Evolutionary conservation across 257 asterid species (phyloP).

Genomic region (Phtheirospermum japonicum): DNA sequence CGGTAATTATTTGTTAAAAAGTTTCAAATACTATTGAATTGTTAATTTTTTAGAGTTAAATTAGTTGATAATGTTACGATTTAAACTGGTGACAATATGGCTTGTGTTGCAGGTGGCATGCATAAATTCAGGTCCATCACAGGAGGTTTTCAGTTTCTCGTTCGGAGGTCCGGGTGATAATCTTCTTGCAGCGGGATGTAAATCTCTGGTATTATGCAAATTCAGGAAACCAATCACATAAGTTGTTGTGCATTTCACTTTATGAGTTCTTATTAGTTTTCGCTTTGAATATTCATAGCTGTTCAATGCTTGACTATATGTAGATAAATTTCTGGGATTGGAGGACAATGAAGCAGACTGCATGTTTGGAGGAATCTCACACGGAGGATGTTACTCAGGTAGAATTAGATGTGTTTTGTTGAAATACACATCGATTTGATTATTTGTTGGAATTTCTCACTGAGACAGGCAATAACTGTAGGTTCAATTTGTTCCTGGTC

Average conservation of each 20-base stretch:
- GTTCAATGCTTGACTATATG: constrained; percentile 9
- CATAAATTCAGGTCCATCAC: constrained; percentile 54
- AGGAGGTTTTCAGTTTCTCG: constrained; percentile 88
- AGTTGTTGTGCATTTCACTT: neutral
- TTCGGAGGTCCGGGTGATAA: constrained; percentile 71
- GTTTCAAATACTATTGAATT: neutral
- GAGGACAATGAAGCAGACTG: constrained; percentile 73
- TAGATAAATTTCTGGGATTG: constrained; percentile 88
- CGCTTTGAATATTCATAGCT: neutral
- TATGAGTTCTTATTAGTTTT: neutral
- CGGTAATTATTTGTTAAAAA: neutral
- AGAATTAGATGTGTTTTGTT: constrained; percentile 17
- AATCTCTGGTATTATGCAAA: constrained; percentile 51
- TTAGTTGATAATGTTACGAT: constrained; percentile 9
- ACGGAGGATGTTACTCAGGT: constrained; percentile 97
- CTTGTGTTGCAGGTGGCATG: constrained; percentile 61
- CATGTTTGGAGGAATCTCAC: constrained; percentile 88
- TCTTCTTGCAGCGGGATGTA: constrained; percentile 85
- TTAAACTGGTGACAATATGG: too few species aligned
- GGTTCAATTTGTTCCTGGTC: constrained; percentile 89
- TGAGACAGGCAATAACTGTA: constrained; percentile 31
- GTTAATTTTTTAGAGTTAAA: too few species aligned
- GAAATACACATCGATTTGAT: neutral
- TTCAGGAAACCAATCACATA: neutral
- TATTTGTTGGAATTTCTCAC: constrained; percentile 17